Conservation (phyloP, 305 asterid species). For the Solanum hybrid region DNA sequence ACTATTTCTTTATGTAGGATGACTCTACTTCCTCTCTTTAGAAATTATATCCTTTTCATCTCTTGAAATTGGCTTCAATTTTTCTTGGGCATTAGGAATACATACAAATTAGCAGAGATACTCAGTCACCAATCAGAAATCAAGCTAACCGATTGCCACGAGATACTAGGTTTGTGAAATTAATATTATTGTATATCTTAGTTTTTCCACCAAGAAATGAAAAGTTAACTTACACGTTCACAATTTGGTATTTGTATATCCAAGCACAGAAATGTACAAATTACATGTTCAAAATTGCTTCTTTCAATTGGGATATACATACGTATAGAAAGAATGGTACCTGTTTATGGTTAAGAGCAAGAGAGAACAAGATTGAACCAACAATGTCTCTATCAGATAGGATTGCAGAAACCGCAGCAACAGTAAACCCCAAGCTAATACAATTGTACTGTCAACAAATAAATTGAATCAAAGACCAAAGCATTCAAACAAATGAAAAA, state of each 20-base stretch:
- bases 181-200: not conserved
- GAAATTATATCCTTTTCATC: not conserved
- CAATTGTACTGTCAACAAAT: slow-evolving; percentile 64
- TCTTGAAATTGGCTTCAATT: not conserved
- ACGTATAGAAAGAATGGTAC: slow-evolving; percentile 19
- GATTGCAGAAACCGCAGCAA: slow-evolving; percentile 75
- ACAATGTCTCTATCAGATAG: slow-evolving; percentile 59
- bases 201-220: not conserved
- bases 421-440: slow-evolving; percentile 79
- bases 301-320: not conserved
- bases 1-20: not conserved
- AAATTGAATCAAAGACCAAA: not conserved
- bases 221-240: not conserved
- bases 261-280: not conserved
- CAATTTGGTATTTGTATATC: not conserved
- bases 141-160: not conserved
- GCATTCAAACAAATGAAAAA: not conserved
- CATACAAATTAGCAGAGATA: not conserved
- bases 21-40: not conserved
- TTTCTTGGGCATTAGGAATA: not conserved
- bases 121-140: not conserved
- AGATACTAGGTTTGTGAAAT: not conserved
- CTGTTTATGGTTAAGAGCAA: slow-evolving; percentile 97
- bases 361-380: slow-evolving; percentile 73
- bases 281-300: not conserved